Evolutionary conservation across 495 filamentous ascomycete species (phyloP).

Genomic region (Astrothelium macrocarpum): DNA sequence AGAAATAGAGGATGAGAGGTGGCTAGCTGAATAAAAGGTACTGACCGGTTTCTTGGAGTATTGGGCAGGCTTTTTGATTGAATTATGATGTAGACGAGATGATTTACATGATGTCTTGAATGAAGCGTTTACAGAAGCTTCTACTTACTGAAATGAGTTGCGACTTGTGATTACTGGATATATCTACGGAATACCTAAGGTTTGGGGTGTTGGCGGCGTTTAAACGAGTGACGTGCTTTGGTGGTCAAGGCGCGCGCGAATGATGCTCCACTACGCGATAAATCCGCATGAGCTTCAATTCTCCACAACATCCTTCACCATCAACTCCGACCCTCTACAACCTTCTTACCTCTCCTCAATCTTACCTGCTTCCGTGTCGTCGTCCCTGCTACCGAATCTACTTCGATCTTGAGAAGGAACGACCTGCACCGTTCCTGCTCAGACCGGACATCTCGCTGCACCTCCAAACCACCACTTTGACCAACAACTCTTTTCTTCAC

Average conservation of each 20-base stretch:
- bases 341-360: not conserved
- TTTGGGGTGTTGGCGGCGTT: too few species aligned
- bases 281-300: conserved; percentile 1
- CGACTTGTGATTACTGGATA: too few species aligned
- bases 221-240: not conserved
- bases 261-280: not conserved
- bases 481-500: not conserved
- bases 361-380: too few species aligned
- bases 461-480: not conserved
- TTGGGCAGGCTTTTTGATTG: too few species aligned
- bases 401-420: not conserved
- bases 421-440: conserved; percentile 6
- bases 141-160: too few species aligned
- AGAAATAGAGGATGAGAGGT: not conserved
- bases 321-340: not conserved
- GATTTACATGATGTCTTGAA: too few species aligned
- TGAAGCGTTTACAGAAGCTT: too few species aligned
- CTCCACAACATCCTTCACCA: not conserved
- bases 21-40: too few species aligned
- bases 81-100: too few species aligned
- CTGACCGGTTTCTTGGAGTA: not conserved
- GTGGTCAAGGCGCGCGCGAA: not conserved
- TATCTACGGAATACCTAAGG: too few species aligned
- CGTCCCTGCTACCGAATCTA: too few species aligned
- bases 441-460: not conserved